These are phyloP conservation scores for Wallacemonas sp. DNA, from an alignment of 208 protist genomes.

Conservation along the genomic window DNA sequence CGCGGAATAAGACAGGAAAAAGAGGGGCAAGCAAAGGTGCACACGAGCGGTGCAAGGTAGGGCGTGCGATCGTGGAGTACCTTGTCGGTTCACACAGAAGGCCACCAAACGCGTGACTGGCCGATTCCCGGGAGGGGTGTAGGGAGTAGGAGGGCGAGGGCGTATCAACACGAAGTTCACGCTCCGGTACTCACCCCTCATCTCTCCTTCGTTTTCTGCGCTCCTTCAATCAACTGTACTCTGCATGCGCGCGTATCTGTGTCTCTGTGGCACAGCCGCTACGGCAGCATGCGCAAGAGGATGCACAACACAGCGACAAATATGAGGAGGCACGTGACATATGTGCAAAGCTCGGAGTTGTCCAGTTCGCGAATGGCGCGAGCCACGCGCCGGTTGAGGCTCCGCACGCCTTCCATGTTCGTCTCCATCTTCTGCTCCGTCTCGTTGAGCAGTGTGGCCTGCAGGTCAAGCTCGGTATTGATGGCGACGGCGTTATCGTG, in stretches of 20 bases:
- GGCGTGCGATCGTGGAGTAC: too few species aligned
- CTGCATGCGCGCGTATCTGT: too few species aligned
- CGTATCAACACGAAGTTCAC: too few species aligned
- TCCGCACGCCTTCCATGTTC: constrained; percentile 32
- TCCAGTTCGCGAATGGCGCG: constrained; percentile 49
- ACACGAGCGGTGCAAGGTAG: too few species aligned
- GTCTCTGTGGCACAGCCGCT: too few species aligned
- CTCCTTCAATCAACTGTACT: too few species aligned
- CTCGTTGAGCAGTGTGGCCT: constrained; percentile 50
- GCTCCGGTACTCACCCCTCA: too few species aligned
- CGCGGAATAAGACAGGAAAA: not conserved
- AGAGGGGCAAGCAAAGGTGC: not conserved
- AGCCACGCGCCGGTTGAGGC: constrained; percentile 55
- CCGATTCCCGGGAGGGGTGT: too few species aligned
- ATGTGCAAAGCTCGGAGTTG: constrained; percentile 49
- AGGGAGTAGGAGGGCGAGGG: too few species aligned
- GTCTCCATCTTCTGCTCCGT: constrained; percentile 37
- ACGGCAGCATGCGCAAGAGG: constrained; percentile 19
- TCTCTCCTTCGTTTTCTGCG: too few species aligned
- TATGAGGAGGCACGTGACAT: constrained; percentile 41
- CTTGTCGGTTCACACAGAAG: too few species aligned
- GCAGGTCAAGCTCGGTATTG: constrained; percentile 51
- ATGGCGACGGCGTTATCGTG: constrained; percentile 60
- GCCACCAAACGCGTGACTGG: too few species aligned
- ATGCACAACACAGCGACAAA: constrained; percentile 36